Evolutionary conservation across 352 stramenopile species (phyloP).

Genomic region (Elongisporangium anandrum): DNA sequence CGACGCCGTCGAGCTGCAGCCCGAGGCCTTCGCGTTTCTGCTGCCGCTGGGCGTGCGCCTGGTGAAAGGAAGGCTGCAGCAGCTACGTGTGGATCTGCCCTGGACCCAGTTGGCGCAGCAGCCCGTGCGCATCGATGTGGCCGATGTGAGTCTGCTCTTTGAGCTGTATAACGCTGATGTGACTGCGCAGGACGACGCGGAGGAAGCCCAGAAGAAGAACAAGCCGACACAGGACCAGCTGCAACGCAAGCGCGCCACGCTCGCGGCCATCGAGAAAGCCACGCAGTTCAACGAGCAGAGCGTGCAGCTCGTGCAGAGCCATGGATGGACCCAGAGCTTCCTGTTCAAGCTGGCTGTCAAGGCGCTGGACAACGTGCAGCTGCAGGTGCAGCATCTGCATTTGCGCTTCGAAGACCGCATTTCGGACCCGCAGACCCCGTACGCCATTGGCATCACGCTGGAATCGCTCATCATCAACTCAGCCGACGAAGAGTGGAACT

Average conservation of each 20-base stretch:
- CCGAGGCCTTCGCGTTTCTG: constrained; percentile 43
- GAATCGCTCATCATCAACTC: constrained; percentile 82
- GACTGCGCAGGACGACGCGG: constrained; percentile 1
- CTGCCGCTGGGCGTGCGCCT: constrained; percentile 62
- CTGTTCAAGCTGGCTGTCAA: constrained; percentile 79
- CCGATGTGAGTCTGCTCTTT: constrained; percentile 73
- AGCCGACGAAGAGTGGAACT: constrained; percentile 76
- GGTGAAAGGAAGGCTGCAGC: constrained; percentile 72
- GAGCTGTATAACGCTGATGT: constrained; percentile 33
- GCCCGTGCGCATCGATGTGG: constrained; percentile 73
- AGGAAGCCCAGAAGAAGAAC: constrained; percentile 16
- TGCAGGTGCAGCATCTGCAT: constrained; percentile 76
- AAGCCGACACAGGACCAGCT: constrained; percentile 32
- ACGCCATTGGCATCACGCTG: constrained; percentile 67
- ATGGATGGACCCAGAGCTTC: constrained; percentile 70
- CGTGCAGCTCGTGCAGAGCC: constrained; percentile 10
- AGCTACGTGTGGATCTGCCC: constrained; percentile 69
- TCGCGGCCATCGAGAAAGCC: constrained; percentile 76
- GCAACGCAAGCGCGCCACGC: constrained; percentile 68
- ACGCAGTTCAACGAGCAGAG: constrained; percentile 56
- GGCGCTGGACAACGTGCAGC: constrained; percentile 80
- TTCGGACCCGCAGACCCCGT: constrained; percentile 38
- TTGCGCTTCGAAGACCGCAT: constrained; percentile 63
- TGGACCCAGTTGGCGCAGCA: constrained; percentile 70
- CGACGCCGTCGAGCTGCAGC: constrained; percentile 73